These are phyloP conservation scores for Penicillium ochrochloron DNA, from an alignment of 495 filamentous ascomycete species.

Conservation along the genomic window DNA sequence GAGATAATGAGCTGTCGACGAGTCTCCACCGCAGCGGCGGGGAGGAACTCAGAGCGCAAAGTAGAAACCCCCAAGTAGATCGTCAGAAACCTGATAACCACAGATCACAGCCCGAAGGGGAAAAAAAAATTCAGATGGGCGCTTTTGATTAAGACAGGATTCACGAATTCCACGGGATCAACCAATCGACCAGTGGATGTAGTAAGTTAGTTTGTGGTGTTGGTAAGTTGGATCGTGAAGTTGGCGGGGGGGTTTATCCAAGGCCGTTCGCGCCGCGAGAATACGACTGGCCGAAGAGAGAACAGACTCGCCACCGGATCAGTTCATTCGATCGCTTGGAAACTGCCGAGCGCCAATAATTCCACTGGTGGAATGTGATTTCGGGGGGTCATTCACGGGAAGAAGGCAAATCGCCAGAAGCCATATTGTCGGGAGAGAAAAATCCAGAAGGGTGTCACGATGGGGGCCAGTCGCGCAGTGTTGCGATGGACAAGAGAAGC, in stretches of 20 bases:
- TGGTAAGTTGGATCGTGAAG: background rate
- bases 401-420: conserved; percentile 6
- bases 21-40: background rate
- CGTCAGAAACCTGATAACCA: background rate
- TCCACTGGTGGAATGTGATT: background rate
- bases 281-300: conserved; percentile 2
- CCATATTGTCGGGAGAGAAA: conserved; percentile 17
- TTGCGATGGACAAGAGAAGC: background rate
- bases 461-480: background rate
- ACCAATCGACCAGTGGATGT: background rate
- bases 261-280: background rate
- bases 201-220: background rate
- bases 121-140: background rate
- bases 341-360: conserved; percentile 1
- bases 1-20: conserved; percentile 1
- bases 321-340: conserved; percentile 12
- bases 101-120: background rate
- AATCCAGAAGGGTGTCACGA: background rate
- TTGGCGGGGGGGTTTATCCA: conserved; percentile 2
- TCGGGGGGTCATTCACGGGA: conserved; percentile 12
- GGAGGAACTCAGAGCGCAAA: background rate
- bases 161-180: background rate
- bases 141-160: background rate
- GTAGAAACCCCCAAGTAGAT: background rate
- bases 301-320: background rate